Evolutionary conservation across 257 asterid genomes (phyloP).

Genomic region (Gentiana macrophylla): DNA sequence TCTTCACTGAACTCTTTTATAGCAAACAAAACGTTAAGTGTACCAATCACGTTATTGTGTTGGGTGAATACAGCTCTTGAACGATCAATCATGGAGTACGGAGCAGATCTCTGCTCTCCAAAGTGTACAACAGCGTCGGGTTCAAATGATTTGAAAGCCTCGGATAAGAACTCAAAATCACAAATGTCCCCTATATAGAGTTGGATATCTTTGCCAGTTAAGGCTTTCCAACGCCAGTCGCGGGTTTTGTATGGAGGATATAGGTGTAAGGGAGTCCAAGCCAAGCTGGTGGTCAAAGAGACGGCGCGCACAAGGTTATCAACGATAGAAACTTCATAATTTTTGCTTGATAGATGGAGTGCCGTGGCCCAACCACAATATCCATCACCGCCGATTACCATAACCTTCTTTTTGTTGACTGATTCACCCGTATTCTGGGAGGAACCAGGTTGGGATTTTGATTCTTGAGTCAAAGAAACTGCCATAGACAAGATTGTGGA

Average conservation of each 20-base stretch:
- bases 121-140: slow-evolving; percentile 93
- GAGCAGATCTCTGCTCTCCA: slow-evolving; percentile 96
- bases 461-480: slow-evolving; percentile 48
- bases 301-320: slow-evolving; percentile 87
- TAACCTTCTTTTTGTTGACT: slow-evolving; percentile 46
- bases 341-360: slow-evolving; percentile 57
- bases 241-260: slow-evolving; percentile 82
- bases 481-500: slow-evolving; percentile 27
- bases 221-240: slow-evolving; percentile 66
- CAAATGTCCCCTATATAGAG: slow-evolving; percentile 79
- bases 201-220: slow-evolving; percentile 61
- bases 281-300: slow-evolving; percentile 88
- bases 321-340: slow-evolving; percentile 68
- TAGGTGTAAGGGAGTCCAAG: slow-evolving; percentile 86
- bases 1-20: slow-evolving; percentile 81
- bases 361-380: slow-evolving; percentile 87
- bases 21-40: slow-evolving; percentile 82
- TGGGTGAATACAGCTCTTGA: slow-evolving; percentile 88
- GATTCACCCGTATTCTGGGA: slow-evolving; percentile 21
- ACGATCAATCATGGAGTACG: slow-evolving; percentile 94
- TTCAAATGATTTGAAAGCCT: slow-evolving; percentile 58
- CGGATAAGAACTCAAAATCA: slow-evolving; percentile 82
- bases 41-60: slow-evolving; percentile 85
- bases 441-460: slow-evolving; percentile 28
- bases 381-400: slow-evolving; percentile 98